phyloP scores from a whole-genome alignment of 129 eudicot species.

The Flaveria bidentis region DNA sequence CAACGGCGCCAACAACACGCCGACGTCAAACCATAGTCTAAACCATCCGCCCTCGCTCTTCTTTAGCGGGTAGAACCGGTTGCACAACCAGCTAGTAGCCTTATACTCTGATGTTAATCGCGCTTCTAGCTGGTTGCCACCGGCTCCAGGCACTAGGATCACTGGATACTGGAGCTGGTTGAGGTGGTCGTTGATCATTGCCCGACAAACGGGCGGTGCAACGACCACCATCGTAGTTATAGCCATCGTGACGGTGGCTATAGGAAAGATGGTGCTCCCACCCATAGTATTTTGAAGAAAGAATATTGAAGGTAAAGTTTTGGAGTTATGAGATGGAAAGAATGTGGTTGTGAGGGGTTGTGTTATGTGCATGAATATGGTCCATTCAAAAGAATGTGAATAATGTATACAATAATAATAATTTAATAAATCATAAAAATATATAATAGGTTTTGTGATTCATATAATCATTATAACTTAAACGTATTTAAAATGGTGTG shows the following conservation, averaged over 20 bases:
- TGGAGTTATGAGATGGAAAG: slow-evolving; percentile 9
- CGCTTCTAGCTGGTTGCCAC: slow-evolving; percentile 94
- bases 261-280: not conserved
- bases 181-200: slow-evolving; percentile 7
- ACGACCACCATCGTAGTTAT: slow-evolving; percentile 31
- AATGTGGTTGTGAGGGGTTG: slow-evolving; percentile 22
- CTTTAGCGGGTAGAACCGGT: slow-evolving; percentile 37
- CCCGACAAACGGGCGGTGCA: slow-evolving; percentile 27
- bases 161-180: slow-evolving; percentile 51
- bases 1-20: slow-evolving; percentile 64
- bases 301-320: not conserved
- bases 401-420: not conserved
- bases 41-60: slow-evolving; percentile 63
- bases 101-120: slow-evolving; percentile 55
- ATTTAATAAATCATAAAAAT: too few species aligned
- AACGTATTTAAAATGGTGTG: too few species aligned
- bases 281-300: slow-evolving; percentile 1
- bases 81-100: slow-evolving; percentile 55
- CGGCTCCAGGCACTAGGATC: slow-evolving; percentile 73
- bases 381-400: not conserved
- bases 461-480: too few species aligned
- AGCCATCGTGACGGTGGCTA: slow-evolving; percentile 17
- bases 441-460: too few species aligned
- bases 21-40: slow-evolving; percentile 80
- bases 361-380: slow-evolving; percentile 26